Percentiles rank a stretch among this genome's conserved stretches.
phyloP scores from a whole-genome alignment of 805 yeast genomes.

The Aciculoconidium aculeatum region DNA sequence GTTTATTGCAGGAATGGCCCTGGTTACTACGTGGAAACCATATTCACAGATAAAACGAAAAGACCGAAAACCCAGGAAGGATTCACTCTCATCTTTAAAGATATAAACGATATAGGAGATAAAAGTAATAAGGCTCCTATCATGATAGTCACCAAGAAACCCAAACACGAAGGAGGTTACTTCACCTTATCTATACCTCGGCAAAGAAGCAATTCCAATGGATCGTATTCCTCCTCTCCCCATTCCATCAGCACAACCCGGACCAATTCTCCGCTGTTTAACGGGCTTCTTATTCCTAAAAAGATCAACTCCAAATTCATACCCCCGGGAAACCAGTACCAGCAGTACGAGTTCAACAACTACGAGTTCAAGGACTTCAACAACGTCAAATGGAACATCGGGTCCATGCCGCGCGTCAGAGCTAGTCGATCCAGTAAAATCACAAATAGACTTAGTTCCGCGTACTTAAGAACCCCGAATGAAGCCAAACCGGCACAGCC shows the following conservation, averaged over 20 bases:
- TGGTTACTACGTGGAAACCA: conserved; percentile 48
- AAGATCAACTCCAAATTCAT: conserved; percentile 16
- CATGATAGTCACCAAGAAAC: conserved; percentile 22
- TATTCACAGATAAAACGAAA: conserved; percentile 14
- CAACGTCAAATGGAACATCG: conserved; percentile 20
- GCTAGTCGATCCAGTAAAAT: conserved; percentile 20
- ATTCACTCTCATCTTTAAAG: conserved; percentile 22
- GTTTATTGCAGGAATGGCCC: conserved; percentile 57
- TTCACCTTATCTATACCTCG: conserved; percentile 21
- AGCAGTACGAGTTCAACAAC: conserved; percentile 11
- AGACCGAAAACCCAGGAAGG: conserved; percentile 14
- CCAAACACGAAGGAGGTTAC: conserved; percentile 24
- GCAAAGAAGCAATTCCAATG: conserved; percentile 4
- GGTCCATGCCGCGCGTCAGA: conserved; percentile 41
- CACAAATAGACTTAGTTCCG: conserved; percentile 12
- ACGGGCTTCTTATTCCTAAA: conserved; percentile 21
- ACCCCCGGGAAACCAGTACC: conserved; percentile 12
- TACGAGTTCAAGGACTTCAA: conserved; percentile 23
- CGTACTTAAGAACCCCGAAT: conserved; percentile 5
- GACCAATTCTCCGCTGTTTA: conserved; percentile 12
- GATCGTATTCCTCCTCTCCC: conserved; percentile 1
- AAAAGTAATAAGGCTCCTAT: conserved; percentile 15
- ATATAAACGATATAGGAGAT: conserved; percentile 12
- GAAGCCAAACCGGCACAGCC: no score
- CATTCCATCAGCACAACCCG: conserved; percentile 1